A percentile compares a stretch with the other conserved stretches of the same genome.
These are phyloP conservation scores for Alternaria sp. DNA, from an alignment of 2,329 filamentous ascomycete species.

Conservation along the genomic window DNA sequence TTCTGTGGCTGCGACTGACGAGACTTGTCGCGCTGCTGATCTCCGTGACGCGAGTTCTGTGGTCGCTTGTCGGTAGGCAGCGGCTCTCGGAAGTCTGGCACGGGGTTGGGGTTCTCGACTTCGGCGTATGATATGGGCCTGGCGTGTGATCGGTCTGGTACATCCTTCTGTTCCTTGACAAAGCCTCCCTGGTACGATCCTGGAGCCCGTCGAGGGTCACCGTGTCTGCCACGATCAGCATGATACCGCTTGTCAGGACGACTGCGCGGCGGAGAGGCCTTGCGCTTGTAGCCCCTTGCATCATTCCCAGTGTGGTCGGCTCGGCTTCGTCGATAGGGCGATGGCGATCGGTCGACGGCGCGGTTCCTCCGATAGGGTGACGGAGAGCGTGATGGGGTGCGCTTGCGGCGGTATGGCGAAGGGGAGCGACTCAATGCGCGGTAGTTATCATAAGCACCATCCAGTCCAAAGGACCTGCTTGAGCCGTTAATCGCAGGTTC, in stretches of 20 bases:
- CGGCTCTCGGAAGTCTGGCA: conserved; percentile 23
- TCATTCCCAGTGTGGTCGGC: conserved; percentile 29
- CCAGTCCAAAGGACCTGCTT: conserved; percentile 38
- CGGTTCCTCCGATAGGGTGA: conserved; percentile 38
- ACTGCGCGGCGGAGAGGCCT: conserved; percentile 50
- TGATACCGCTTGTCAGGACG: conserved; percentile 64
- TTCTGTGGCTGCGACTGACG: conserved; percentile 11
- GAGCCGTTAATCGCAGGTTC: conserved; percentile 44
- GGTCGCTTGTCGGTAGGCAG: conserved; percentile 13
- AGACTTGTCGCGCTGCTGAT: neutral
- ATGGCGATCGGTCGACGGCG: conserved; percentile 33
- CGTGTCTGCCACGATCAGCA: conserved; percentile 46
- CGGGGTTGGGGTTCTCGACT: conserved; percentile 53
- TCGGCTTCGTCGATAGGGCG: conserved; percentile 32
- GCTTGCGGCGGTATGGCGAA: conserved; percentile 37
- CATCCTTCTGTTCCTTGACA: conserved; percentile 14
- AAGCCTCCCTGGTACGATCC: conserved; percentile 7
- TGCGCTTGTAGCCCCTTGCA: conserved; percentile 46
- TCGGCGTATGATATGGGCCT: conserved; percentile 42
- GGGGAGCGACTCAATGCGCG: conserved; percentile 40
- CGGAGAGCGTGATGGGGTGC: conserved; percentile 32
- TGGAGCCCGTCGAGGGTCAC: conserved; percentile 66
- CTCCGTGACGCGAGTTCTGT: conserved; percentile 6
- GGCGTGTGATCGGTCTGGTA: conserved; percentile 18
- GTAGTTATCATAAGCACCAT: conserved; percentile 35